phyloP scores from a whole-genome alignment of 2,329 filamentous ascomycete genomes.

The Epichloe festucae region DNA sequence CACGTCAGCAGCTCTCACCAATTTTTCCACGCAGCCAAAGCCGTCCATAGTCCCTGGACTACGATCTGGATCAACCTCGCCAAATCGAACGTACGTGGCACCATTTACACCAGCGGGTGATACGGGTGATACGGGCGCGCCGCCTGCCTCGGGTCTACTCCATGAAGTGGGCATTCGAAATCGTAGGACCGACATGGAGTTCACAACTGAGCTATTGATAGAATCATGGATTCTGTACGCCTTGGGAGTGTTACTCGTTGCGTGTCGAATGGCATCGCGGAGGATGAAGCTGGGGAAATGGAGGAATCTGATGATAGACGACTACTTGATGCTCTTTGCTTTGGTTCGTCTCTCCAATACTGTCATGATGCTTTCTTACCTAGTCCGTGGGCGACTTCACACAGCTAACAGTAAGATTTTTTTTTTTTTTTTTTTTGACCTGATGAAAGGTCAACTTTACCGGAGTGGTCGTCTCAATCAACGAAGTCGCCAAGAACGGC shows the following conservation, averaged over 20 bases:
- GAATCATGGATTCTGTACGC: slow-evolving; percentile 20
- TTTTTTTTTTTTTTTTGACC: too few relatives aligned
- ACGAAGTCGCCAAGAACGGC: slow-evolving; percentile 29
- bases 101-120: too few relatives aligned
- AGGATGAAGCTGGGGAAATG: slow-evolving; percentile 29
- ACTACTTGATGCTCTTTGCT: slow-evolving; percentile 42
- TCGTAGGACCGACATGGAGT: slow-evolving; percentile 11
- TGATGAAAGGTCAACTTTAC: slow-evolving; percentile 13
- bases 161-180: neutral
- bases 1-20: too few relatives aligned
- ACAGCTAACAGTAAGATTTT: neutral
- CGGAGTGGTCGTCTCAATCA: slow-evolving; percentile 28
- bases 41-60: too few relatives aligned
- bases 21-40: too few relatives aligned
- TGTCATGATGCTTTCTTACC: neutral
- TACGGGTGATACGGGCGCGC: neutral
- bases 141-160: neutral
- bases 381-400: neutral
- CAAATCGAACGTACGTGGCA: too few relatives aligned
- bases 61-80: too few relatives aligned
- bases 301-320: slow-evolving; percentile 38
- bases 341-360: slow-evolving; percentile 17
- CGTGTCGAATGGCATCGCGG: slow-evolving; percentile 16
- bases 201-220: slow-evolving; percentile 12
- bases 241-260: slow-evolving; percentile 14